These are phyloP conservation scores for Globisporangium perplexum DNA, from an alignment of 352 stramenopile genomes.

Conservation along the genomic window DNA sequence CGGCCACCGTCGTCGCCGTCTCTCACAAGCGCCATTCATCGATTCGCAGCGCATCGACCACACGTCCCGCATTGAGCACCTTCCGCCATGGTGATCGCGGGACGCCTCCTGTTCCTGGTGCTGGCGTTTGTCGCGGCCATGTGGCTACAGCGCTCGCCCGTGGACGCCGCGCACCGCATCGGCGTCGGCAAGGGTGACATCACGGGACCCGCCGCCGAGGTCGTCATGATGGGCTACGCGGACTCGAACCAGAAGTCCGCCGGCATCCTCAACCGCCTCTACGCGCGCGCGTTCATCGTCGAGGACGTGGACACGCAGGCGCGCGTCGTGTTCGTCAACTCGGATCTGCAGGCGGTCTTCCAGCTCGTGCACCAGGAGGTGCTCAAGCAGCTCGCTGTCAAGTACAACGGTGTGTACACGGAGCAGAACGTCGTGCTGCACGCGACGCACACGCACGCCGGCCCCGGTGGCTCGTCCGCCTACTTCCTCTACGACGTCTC, in stretches of 20 bases:
- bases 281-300: constrained; percentile 60
- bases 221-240: constrained; percentile 67
- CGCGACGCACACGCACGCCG: constrained; percentile 83
- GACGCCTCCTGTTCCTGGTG: not conserved
- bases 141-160: not conserved
- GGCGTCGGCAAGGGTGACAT: constrained; percentile 57
- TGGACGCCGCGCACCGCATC: constrained; percentile 29
- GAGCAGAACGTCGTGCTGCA: constrained; percentile 70
- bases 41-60: too few relatives aligned
- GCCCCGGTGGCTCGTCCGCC: constrained; percentile 59
- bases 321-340: constrained; percentile 45
- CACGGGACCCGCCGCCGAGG: constrained; percentile 47
- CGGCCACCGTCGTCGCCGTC: too few relatives aligned
- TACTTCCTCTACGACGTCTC: constrained; percentile 71
- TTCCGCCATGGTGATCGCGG: not conserved
- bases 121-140: not conserved
- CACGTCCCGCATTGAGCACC: too few relatives aligned
- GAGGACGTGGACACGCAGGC: constrained; percentile 27
- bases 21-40: too few relatives aligned
- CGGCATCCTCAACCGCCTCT: constrained; percentile 60
- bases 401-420: constrained; percentile 36
- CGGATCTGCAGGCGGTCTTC: constrained; percentile 36
- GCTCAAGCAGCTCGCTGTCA: constrained; percentile 27
- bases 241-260: constrained; percentile 30
- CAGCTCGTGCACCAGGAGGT: constrained; percentile 54